Evolutionary conservation across 2,329 filamentous ascomycete species (phyloP), one percentile per base, ranked within the genome.

Genomic region (Akanthomyces uredinophilus): DNA sequence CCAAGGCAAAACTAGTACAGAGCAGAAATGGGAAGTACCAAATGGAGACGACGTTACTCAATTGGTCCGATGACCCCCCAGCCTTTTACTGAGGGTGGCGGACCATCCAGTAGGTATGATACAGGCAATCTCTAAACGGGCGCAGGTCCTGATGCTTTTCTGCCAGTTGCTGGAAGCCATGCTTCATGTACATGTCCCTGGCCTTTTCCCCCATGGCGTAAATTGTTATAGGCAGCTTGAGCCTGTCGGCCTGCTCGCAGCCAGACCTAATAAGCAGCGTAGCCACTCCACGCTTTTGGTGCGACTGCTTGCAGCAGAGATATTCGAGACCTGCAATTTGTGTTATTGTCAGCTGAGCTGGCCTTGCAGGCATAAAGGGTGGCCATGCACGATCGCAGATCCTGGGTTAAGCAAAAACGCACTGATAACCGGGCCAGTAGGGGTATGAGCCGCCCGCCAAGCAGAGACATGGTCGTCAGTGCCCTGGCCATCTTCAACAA

Each of bases 241-340:
- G 44, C 20, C 63, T 47, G 2, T 64, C 62, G 7, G 65, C 69
- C 32, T 63, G 62, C 16, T 65, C 49, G 7, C 69, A 46, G 1
- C 69, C 68, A 14, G 69, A 68, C 10, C 53, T 44, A 0, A 71
- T 49, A 8, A 70, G 67, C 62, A 68, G 60, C 6, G 66, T 65
- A 2, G 62, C 68, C 13, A 70, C 52, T 11, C 68, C 67, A 20
- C 50, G 60, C 3, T 64, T 53, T 4, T 67, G 67, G 13, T 70
- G 68, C 22, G 67, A 61, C 2, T 67, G 66, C 16, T 63, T 65
- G 29, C 67, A 65, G 16, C 61, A 66, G 6, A 70, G 60, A 43
- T 70, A 70, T 29, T 69, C 67, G 2, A 69, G 62, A 49, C 63
- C 69, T 64, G 24, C 11, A 11, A 11, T 14, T 14, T 41, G 6